Base-by-base conservation (phyloP, 1,139 yeast species). In the Protomyces pachydermus region DNA sequence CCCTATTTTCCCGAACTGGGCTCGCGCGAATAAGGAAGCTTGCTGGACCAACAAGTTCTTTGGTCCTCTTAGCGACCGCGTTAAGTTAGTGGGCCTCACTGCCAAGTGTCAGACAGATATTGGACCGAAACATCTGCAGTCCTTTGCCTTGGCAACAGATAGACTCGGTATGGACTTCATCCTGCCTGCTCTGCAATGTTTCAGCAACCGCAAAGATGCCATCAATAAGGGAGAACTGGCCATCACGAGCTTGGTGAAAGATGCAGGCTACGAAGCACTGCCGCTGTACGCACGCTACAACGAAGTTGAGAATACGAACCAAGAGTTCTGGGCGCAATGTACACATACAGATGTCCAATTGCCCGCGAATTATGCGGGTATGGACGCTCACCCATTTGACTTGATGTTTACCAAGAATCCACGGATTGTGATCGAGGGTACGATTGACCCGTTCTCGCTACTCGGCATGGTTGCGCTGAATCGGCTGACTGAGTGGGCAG, bases 1-100 rank as follows among this genome's bases (percentile, higher is more conserved):
- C 5, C 62, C 62, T 10, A 52, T 58, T 52, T 25, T 58, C 52
- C 62, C 62, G 12, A 37, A 32, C 35, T 58, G 62, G 62, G 42
- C 56, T 1, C 56, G 56, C 14, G 42, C n/a, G 9, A 12, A 28
- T 18, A 42, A 42, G 48, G 18, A 16, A 23, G 37, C 48, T 5
- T 58, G 62, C 53, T 58, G 62, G 62, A 39, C 56, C 16, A 50
- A 42, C 42, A 39, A 51, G 28, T 39, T 52, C 20, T 34, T 50
- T 39, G n/a, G 34, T 25, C 42, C 32, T 2, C 45, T 58, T 1
- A 16, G 32, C 20, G 62, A 52, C 28, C 32, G 20, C 28, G 45
- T 52, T 23, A 52, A 52, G 35, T 20, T 58, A 18, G 32, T 37
- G 12, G 62, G 62, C 53, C 16, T 58, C 28, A 35, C 62, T 14